Evolutionary conservation across 208 protist species (phyloP).

Genomic region (Polymyxa betae): DNA sequence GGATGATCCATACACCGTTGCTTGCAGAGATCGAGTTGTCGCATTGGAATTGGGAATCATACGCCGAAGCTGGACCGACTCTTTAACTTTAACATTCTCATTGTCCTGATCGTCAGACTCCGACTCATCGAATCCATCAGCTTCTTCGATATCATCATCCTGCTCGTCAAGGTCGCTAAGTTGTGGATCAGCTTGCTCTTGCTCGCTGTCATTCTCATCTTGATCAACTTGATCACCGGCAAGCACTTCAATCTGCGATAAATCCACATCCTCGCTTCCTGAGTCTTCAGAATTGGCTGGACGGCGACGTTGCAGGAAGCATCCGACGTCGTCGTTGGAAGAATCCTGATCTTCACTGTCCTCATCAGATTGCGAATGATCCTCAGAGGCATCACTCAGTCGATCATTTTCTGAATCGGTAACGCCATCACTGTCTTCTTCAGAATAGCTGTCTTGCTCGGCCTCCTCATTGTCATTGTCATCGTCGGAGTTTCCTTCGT

Average conservation of each 20-base stretch:
- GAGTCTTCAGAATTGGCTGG: not conserved
- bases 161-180: slow-evolving; percentile 74
- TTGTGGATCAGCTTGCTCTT: slow-evolving; percentile 59
- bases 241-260: not conserved
- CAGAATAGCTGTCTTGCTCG: slow-evolving; percentile 17
- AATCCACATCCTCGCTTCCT: not conserved
- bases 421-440: slow-evolving; percentile 16
- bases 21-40: not conserved
- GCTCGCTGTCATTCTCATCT: slow-evolving; percentile 52
- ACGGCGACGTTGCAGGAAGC: not conserved
- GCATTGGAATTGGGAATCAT: not conserved
- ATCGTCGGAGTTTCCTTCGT: slow-evolving; percentile 19
- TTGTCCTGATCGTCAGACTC: not conserved
- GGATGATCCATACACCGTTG: not conserved
- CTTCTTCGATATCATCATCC: slow-evolving; percentile 67
- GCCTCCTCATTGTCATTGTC: slow-evolving; percentile 50
- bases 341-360: slow-evolving; percentile 78
- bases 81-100: not conserved
- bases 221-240: not conserved
- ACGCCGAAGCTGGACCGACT: not conserved
- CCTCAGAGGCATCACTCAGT: not conserved
- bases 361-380: not conserved
- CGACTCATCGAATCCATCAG: not conserved
- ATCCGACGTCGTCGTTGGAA: slow-evolving; percentile 75
- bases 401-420: not conserved